Evolutionary conservation across 176 grass and related monocot genomes (phyloP), one percentile per base, ranked within the genome.

Genomic region (Zea luxurians): DNA sequence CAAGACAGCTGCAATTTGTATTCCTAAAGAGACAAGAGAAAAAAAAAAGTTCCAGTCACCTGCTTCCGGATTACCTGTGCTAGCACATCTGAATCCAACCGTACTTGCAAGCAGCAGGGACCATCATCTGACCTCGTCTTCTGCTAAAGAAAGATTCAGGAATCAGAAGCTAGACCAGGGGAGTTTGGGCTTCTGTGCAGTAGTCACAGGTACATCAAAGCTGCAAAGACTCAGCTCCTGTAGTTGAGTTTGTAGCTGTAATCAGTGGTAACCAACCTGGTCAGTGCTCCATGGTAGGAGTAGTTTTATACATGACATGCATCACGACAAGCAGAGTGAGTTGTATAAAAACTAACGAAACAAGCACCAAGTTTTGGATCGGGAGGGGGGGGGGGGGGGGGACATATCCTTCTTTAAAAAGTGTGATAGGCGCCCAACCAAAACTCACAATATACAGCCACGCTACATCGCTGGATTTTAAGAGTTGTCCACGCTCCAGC

Each of bases 351-450:
- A 27, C 27, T 27, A 27, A 79, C 10, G 65, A 70, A 81, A 66
- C 58, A 73, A 61, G 17, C 35, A 72, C 86, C 75, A 59, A 94
- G 61, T 84, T 86, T 88, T 81, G 10, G 75, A 78, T 27, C 27
- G 27, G 27, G n/a, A n/a, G n/a, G n/a, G n/a, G n/a, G n/a, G n/a
- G n/a, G n/a, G n/a, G n/a, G n/a, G n/a, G 1, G 27, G 27, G 83
- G 92, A 69, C 64, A 87, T 89, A 95, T 68, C 78, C 80, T 83
- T 95, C 92, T 89, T 87, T 91, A 89, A 87, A 83, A 75, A 77
- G 72, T 89, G 92, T 89, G 92, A 79, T 48, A 89, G 71, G 27
- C 27, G 27, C 80, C 73, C 84, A 82, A 77, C 59, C 84, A 73
- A 73, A 79, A 66, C 57, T 74, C 50, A 75, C 54, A 65, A 47